Base-by-base conservation (phyloP, 495 filamentous ascomycete species). In the Neurospora terricola region DNA sequence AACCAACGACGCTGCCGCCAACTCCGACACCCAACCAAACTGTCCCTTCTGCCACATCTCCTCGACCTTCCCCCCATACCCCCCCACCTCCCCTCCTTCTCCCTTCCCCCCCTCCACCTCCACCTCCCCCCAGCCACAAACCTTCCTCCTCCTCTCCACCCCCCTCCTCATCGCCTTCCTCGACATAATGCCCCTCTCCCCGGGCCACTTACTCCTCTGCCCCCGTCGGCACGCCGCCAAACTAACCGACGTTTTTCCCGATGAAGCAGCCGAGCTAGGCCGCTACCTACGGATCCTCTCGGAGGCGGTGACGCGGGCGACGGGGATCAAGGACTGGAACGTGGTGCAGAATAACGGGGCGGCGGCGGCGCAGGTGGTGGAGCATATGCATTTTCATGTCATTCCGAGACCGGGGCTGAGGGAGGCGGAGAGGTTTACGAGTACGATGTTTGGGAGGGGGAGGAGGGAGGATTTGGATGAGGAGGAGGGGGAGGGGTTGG, bases 291-390 rank as follows among this genome's bases (percentile, higher is more conserved):
- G 92, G 37, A 76, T 94, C 14, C 77, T 97, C 27, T 92, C 92
- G 1, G 84, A 90, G 6, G 91, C 92, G 0, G 87, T 95, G 18
- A 88, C 87, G 68, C 85, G 84, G 21, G 87, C 86, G 0, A 89
- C 86, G 16, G 89, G 88, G 8, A 88, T 93, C 38, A 86, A 84
- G 21, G 92, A 94, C 81, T 95, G 92, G 90, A 98, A 98, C 81
- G 87, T 97, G 27, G 92, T 97, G 73, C 94, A 97, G 84, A 98
- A 98, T 82, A 98, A 97, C 81, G 94, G 94, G 3, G 88, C 88
- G 0, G 85, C 91, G 34, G 95, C 95, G 12, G 94, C 94, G 8
- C 95, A 98, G 82, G 92, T 94, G 30, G 93, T 98, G 3, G 90
- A 90, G 27, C 94, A 97, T 81, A 90, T 95, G 7, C 94, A 98